Conservation (phyloP, 345 rosid species). For the Bretschneidera sinensis region DNA sequence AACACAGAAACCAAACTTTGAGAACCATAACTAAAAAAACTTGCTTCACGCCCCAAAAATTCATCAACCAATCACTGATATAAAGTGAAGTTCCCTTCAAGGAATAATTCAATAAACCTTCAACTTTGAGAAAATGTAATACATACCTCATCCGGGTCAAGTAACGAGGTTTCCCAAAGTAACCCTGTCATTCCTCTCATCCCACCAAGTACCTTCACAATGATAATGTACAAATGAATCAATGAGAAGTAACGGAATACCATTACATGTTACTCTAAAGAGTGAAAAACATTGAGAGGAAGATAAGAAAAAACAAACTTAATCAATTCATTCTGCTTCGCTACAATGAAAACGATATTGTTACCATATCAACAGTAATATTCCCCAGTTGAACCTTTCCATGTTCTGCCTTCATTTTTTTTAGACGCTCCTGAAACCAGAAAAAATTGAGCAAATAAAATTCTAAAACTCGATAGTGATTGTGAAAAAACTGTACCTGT, state of each 20-base stretch:
- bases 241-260: not conserved
- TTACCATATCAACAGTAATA: conserved; percentile 92
- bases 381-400: conserved; percentile 93
- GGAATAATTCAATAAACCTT: not conserved
- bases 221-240: conserved; percentile 6
- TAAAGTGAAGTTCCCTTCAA: too few species aligned
- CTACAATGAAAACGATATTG: conserved; percentile 6
- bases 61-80: too few species aligned
- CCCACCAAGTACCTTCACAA: conserved; percentile 80
- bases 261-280: not conserved
- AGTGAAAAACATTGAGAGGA: not conserved
- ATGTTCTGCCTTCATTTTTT: conserved; percentile 74
- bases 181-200: conserved; percentile 99
- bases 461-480: not conserved
- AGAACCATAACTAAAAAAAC: not conserved
- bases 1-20: not conserved
- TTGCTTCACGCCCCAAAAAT: not conserved
- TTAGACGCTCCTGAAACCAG: conserved; percentile 72
- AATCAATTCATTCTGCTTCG: not conserved
- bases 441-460: conserved; percentile 4
- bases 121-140: not conserved
- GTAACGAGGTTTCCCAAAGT: conserved; percentile 97
- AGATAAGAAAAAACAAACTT: not conserved
- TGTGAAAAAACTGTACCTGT: too few species aligned
- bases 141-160: conserved; percentile 89